Base-by-base conservation (phyloP, 2,329 filamentous ascomycete genomes). In the Trichophyton rubrum region DNA sequence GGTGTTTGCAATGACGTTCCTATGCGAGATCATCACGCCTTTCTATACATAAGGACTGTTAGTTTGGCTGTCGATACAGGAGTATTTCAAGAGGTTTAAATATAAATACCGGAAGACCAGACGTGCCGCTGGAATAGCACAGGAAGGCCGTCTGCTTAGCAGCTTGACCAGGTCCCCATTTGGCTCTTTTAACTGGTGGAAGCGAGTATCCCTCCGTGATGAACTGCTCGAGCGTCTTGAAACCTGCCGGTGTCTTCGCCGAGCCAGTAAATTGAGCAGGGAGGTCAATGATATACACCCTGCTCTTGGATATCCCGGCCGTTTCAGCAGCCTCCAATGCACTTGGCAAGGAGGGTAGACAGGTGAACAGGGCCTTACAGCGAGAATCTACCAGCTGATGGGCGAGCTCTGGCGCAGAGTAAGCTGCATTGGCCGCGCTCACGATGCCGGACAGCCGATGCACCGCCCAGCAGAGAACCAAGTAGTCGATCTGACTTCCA, bases 1-100 rank as follows among this genome's bases (percentile, higher is more conserved):
- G 0, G 84, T 80, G 68, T 91, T 92, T 59, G 88, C 82, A 56
- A 92, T 91, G 49, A 91, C 85, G 65, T 92, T 92, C 41, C 76
- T 75, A 69, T 92, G 88, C 2, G 87, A 88, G 62, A 92, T 88
- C 85, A 89, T 90, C 59, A 91, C 88, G 51, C 87, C 88, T 85
- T 90, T 90, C 83, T 88, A 61, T 30, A 24, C 43, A 22, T 20
- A 17, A 15, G n/a, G 40, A 27, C 6, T 30, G 27, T 45, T 27
- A 58, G 24, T 47, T 47, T n/a, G 13, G 15, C 41, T 45, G 3
- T 13, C 11, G 24, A 20, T 40, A 9, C 27, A 9, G 20, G 5
- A 13, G 35, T 5, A 38, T 53, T 13, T 4, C 9, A 3, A 11
- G 20, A 8, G 8, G 20, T 3, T 9, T 56, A 43, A 43, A 30